Evolutionary conservation across 1,284 basidiomycete species (phyloP).

Genomic region (Fomitopsis schrenkii): DNA sequence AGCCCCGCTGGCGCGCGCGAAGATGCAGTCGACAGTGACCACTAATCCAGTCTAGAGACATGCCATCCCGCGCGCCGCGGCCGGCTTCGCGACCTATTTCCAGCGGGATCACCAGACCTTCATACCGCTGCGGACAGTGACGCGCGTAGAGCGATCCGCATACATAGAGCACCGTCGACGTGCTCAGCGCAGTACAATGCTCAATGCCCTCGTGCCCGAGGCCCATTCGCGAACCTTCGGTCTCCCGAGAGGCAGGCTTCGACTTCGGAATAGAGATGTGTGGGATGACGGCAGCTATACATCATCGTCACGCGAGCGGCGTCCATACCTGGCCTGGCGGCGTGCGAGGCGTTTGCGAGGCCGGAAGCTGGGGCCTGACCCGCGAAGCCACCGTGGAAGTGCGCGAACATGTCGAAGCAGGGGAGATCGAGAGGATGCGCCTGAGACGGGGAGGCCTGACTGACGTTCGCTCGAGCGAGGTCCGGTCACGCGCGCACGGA

Average conservation of each 20-base stretch:
- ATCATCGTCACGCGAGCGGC: background rate
- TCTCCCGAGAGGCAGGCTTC: background rate
- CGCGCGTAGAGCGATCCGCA: background rate
- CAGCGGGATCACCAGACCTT: background rate
- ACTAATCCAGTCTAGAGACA: too few relatives aligned
- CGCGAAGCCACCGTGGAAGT: background rate
- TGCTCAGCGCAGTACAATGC: background rate
- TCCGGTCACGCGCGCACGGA: too few relatives aligned
- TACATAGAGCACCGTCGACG: background rate
- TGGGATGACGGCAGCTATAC: background rate
- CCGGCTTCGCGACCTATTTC: background rate
- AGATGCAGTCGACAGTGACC: background rate
- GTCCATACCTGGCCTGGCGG: background rate
- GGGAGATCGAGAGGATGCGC: background rate
- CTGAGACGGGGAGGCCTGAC: too few relatives aligned
- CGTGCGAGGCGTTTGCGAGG: background rate
- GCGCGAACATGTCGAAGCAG: background rate
- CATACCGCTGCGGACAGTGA: background rate
- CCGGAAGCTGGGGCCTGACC: background rate
- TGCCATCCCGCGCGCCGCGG: background rate
- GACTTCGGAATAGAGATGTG: background rate
- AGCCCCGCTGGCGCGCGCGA: background rate
- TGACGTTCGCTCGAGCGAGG: too few relatives aligned
- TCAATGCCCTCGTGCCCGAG: background rate
- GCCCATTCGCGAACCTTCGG: background rate